Evolutionary conservation across 192 early-diverging fungal genomes (phyloP), one percentile per base, ranked within the genome.

Genomic region (Phlyctochytrium bullatum): DNA sequence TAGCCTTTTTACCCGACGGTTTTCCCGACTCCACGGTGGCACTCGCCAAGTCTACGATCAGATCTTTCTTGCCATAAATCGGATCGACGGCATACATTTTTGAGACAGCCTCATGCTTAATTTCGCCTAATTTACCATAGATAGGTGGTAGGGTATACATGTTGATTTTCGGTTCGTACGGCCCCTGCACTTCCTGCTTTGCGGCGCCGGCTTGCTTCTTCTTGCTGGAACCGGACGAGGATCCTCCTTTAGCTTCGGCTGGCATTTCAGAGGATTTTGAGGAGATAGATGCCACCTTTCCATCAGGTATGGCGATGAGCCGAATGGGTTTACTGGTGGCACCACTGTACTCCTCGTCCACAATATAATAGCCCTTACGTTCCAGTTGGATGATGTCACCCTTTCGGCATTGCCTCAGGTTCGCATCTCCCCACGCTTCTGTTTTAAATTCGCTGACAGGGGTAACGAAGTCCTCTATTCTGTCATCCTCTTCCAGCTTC

Each of bases 351-450:
- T 73, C 63, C 73, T 81, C 68, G 74, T 99, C 97, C 28, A 91
- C 79, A 78, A 97, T 98, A 67, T 87, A 98, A 83, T 91, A 99
- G 2, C 97, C 97, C 68, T 86, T 88, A 59, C 97, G 88, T 84
- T 99, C 97, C 30, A 99, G 87, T 85, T 99, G 97, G 53, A 99
- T 92, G 63, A 93, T 93, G 52, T 96, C 89, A 30, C 84, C 84
- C 59, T 80, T 76, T 35, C 76, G 74, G 66, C 76, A 56, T 3
- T 51, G 36, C 3, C 76, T 67, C 51, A 84, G 35, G 66, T 84
- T 84, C 36, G 77, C 71, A 52, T 84, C 82, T 35, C 82, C 73
- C 68, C 74, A 34, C 17, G 75, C 78, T 29, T 77, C 74, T 4
- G 67, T 69, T 68, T 80, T 87, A 78, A 94, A 99, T 73, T 94